Evolutionary conservation across 2,329 filamentous ascomycete genomes (phyloP).

Genomic region (Tolypocladium tundrense): DNA sequence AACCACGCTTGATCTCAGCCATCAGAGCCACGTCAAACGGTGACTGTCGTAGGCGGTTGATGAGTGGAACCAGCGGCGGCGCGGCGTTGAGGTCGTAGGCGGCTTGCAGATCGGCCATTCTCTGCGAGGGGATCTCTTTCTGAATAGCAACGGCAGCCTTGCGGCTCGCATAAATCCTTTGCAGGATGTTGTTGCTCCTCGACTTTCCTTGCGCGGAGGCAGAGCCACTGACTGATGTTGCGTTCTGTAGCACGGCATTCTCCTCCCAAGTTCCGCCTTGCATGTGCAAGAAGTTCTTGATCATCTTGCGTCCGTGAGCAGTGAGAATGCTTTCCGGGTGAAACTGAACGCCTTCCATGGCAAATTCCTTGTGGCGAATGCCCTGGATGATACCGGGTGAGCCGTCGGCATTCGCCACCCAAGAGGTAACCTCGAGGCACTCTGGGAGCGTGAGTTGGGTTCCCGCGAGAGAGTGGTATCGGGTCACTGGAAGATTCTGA

Average conservation of each 20-base stretch:
- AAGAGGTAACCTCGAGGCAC: constrained; percentile 82
- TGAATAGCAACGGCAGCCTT: constrained; percentile 67
- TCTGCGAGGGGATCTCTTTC: constrained; percentile 75
- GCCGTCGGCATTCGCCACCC: constrained; percentile 68
- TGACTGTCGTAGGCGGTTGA: constrained; percentile 68
- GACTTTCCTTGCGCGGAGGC: constrained; percentile 15
- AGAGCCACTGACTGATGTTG: constrained; percentile 17
- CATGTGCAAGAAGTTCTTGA: constrained; percentile 83
- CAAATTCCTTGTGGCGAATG: constrained; percentile 81
- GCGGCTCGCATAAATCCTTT: constrained; percentile 80
- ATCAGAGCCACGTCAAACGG: constrained; percentile 85
- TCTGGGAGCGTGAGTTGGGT: constrained; percentile 79
- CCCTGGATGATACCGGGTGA: constrained; percentile 90
- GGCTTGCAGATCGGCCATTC: constrained; percentile 73
- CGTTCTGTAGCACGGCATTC: constrained; percentile 49
- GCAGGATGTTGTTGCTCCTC: constrained; percentile 76
- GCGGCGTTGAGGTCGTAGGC: constrained; percentile 77
- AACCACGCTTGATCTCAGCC: constrained; percentile 95
- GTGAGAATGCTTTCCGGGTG: constrained; percentile 97
- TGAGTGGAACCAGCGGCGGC: constrained; percentile 73
- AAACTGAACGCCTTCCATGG: constrained; percentile 95
- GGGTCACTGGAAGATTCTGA: constrained; percentile 75
- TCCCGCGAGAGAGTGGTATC: constrained; percentile 93
- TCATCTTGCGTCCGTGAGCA: constrained; percentile 76
- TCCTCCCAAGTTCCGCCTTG: constrained; percentile 87